Percentiles rank a stretch among this genome's conserved stretches.
phyloP scores from a whole-genome alignment of 352 stramenopile genomes.

The Phytophthora lateralis region DNA sequence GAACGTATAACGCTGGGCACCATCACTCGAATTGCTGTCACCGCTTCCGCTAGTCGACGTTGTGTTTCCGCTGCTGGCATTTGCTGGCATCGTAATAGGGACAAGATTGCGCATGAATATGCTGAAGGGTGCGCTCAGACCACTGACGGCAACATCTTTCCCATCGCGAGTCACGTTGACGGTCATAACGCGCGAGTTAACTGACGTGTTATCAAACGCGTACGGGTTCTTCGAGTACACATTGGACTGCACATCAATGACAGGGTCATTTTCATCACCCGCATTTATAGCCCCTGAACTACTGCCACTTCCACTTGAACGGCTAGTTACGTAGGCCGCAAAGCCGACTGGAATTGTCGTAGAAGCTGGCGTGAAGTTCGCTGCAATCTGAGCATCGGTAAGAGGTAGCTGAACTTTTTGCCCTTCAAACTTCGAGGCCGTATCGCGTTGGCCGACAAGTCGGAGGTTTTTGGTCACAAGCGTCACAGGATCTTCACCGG shows the following conservation, averaged over 20 bases:
- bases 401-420: constrained; percentile 41
- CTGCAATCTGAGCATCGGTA: constrained; percentile 45
- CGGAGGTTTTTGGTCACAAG: constrained; percentile 72
- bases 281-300: background rate
- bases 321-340: constrained; percentile 32
- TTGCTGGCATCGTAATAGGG: constrained; percentile 22
- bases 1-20: constrained; percentile 41
- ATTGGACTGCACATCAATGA: constrained; percentile 66
- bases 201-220: constrained; percentile 44
- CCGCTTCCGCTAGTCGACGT: constrained; percentile 12
- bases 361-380: constrained; percentile 57
- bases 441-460: constrained; percentile 52
- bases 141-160: constrained; percentile 39
- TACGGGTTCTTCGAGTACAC: constrained; percentile 74
- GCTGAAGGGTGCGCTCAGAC: constrained; percentile 47
- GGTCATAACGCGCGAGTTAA: constrained; percentile 71
- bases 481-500: constrained; percentile 56
- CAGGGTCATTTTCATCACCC: constrained; percentile 37
- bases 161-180: constrained; percentile 51
- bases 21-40: constrained; percentile 9
- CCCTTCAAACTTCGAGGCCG: constrained; percentile 50
- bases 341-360: constrained; percentile 59
- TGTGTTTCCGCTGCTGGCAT: constrained; percentile 7
- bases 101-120: constrained; percentile 63
- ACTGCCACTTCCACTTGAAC: constrained; percentile 9